Conservation (phyloP, 345 rosid genomes). For the Aquilaria malaccensis region DNA sequence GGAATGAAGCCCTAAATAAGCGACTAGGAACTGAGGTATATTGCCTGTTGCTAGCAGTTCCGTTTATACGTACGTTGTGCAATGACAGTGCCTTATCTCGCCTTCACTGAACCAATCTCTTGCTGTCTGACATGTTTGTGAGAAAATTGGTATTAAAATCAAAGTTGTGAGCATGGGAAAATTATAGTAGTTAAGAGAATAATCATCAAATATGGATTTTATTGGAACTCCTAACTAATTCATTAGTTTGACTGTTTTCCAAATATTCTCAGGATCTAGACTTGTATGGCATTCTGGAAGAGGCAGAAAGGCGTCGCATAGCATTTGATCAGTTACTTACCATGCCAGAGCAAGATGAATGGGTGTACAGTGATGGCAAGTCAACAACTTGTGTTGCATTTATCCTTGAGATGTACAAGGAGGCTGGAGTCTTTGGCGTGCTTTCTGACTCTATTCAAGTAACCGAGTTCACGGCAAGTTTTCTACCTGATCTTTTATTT, state of each 20-base stretch:
- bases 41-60: background rate
- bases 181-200: background rate
- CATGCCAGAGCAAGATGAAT: conserved; percentile 87
- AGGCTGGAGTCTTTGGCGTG: conserved; percentile 78
- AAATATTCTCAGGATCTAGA: conserved; percentile 55
- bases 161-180: too few species aligned
- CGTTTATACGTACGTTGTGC: background rate
- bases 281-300: conserved; percentile 63
- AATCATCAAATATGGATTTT: conserved; percentile 2
- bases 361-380: conserved; percentile 95
- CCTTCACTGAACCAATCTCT: background rate
- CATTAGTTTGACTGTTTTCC: too few species aligned
- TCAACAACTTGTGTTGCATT: conserved; percentile 95
- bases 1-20: conserved; percentile 98
- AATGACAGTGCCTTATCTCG: background rate
- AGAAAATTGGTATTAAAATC: background rate
- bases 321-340: conserved; percentile 81
- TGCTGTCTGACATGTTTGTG: background rate
- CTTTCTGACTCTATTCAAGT: conserved; percentile 72
- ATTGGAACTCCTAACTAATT: too few species aligned
- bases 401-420: conserved; percentile 90
- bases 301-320: conserved; percentile 75
- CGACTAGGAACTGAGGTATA: conserved; percentile 90
- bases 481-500: background rate
- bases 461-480: conserved; percentile 88